These are phyloP conservation scores for Ophiostoma pallidulum DNA, from an alignment of 2,329 filamentous ascomycete genomes.

Conservation along the genomic window DNA sequence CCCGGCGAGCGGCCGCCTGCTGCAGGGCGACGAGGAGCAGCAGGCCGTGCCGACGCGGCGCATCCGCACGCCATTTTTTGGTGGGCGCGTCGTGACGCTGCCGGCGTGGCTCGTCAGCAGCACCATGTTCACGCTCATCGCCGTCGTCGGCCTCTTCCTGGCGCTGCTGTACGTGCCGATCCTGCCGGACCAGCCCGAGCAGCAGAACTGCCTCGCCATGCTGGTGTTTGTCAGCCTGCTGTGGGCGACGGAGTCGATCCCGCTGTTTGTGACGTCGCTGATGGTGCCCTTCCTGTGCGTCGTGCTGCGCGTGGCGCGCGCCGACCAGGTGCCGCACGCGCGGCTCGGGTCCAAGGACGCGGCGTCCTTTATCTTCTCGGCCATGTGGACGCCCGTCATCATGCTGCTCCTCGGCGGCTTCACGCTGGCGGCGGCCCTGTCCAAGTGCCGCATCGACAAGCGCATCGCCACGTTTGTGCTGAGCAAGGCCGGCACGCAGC, in stretches of 20 bases:
- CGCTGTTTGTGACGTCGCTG: conserved; percentile 90
- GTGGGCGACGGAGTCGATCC: conserved; percentile 97
- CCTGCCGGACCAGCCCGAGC: conserved; percentile 67
- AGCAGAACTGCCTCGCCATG: conserved; percentile 93
- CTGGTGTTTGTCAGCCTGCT: conserved; percentile 86
- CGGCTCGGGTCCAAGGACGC: conserved; percentile 73
- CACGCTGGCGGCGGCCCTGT: conserved; percentile 86
- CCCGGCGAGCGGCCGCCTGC: conserved; percentile 55
- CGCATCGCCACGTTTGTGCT: conserved; percentile 92
- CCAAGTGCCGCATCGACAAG: conserved; percentile 96
- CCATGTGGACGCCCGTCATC: conserved; percentile 99
- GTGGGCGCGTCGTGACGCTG: conserved; percentile 42
- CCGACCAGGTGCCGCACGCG: conserved; percentile 56
- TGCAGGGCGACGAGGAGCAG: conserved; percentile 77
- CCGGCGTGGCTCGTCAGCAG: conserved; percentile 78
- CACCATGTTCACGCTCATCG: conserved; percentile 67
- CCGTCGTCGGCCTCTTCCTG: conserved; percentile 63
- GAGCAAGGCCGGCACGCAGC: conserved; percentile 89
- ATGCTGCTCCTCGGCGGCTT: conserved; percentile 96
- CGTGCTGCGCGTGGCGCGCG: conserved; percentile 71
- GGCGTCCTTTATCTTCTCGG: conserved; percentile 74
- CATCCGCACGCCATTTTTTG: conserved; percentile 70
- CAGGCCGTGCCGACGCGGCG: conserved; percentile 10
- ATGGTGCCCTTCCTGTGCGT: conserved; percentile 91
- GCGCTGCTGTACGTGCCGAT: conserved; percentile 68